Conservation (phyloP, 208 protist genomes). For the Crithidia bombi region DNA sequence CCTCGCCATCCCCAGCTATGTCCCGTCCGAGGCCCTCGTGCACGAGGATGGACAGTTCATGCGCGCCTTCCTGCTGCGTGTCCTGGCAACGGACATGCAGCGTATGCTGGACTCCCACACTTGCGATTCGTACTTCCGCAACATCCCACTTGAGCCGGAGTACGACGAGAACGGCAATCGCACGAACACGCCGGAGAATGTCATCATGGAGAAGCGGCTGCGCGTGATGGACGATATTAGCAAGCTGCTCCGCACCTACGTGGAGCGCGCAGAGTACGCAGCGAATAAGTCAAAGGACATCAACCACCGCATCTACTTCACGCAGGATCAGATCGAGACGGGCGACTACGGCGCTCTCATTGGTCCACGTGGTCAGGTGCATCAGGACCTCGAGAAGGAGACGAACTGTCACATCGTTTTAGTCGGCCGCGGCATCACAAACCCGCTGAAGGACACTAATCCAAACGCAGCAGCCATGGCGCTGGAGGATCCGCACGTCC, state of each 20-base stretch:
- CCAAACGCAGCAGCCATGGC: slow-evolving; percentile 71
- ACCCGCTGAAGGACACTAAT: slow-evolving; percentile 86
- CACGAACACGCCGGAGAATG: slow-evolving; percentile 77
- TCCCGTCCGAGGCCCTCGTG: slow-evolving; percentile 81
- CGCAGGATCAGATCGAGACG: slow-evolving; percentile 83
- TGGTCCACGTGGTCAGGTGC: slow-evolving; percentile 85
- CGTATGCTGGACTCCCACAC: slow-evolving; percentile 67
- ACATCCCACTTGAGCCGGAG: slow-evolving; percentile 76
- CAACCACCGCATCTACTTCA: slow-evolving; percentile 89
- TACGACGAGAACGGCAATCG: slow-evolving; percentile 81
- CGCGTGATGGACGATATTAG: slow-evolving; percentile 77
- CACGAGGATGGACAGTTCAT: slow-evolving; percentile 87
- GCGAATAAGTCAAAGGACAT: slow-evolving; percentile 74
- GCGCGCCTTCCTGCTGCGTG: slow-evolving; percentile 79
- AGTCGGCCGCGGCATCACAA: slow-evolving; percentile 91
- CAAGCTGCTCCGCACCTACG: slow-evolving; percentile 61
- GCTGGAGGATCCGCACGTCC: slow-evolving; percentile 89
- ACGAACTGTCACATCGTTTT: slow-evolving; percentile 92
- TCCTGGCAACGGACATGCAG: slow-evolving; percentile 74
- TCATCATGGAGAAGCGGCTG: slow-evolving; percentile 73
- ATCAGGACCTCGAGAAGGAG: slow-evolving; percentile 88
- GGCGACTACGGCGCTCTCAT: slow-evolving; percentile 90
- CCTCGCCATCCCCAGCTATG: slow-evolving; percentile 81
- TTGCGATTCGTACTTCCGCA: slow-evolving; percentile 77
- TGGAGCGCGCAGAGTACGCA: slow-evolving; percentile 53